Conservation (phyloP, 345 rosid genomes). For the Citropsis articulata region DNA sequence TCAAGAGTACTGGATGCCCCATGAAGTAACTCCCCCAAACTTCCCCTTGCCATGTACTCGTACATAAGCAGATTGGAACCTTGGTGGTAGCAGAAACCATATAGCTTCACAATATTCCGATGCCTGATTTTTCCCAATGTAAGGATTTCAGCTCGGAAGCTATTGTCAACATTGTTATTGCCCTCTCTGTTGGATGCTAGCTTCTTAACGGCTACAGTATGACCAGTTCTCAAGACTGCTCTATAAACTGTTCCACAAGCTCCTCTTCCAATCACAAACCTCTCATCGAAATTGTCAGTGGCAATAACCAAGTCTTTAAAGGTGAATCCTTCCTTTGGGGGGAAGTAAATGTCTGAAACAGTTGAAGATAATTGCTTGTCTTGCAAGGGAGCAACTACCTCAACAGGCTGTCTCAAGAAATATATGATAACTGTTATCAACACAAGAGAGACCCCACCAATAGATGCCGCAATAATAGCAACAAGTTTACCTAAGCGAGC, state of each 20-base stretch:
- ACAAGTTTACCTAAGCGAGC: slow-evolving; percentile 48
- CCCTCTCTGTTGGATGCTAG: slow-evolving; percentile 78
- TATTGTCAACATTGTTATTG: slow-evolving; percentile 58
- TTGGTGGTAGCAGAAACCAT: slow-evolving; percentile 83
- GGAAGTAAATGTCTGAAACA: slow-evolving; percentile 60
- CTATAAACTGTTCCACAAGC: slow-evolving; percentile 89
- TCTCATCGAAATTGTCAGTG: slow-evolving; percentile 68
- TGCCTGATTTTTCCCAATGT: slow-evolving; percentile 85
- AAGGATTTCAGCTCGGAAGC: slow-evolving; percentile 78
- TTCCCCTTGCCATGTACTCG: slow-evolving; percentile 66
- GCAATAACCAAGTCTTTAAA: slow-evolving; percentile 72
- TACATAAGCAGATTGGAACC: slow-evolving; percentile 86
- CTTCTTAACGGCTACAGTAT: slow-evolving; percentile 76
- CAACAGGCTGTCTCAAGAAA: slow-evolving; percentile 56
- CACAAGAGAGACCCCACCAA: slow-evolving; percentile 71
- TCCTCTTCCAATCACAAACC: slow-evolving; percentile 78
- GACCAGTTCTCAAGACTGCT: slow-evolving; percentile 63
- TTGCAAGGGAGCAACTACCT: slow-evolving; percentile 36
- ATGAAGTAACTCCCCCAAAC: slow-evolving; percentile 77
- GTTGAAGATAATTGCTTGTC: slow-evolving; percentile 32
- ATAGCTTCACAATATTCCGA: slow-evolving; percentile 84
- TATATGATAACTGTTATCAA: slow-evolving; percentile 54
- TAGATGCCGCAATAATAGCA: slow-evolving; percentile 58
- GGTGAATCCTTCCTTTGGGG: slow-evolving; percentile 77
- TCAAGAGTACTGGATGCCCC: slow-evolving; percentile 50